Conservation (phyloP, 345 rosid genomes). For the Eucalyptus sideroxylon region DNA sequence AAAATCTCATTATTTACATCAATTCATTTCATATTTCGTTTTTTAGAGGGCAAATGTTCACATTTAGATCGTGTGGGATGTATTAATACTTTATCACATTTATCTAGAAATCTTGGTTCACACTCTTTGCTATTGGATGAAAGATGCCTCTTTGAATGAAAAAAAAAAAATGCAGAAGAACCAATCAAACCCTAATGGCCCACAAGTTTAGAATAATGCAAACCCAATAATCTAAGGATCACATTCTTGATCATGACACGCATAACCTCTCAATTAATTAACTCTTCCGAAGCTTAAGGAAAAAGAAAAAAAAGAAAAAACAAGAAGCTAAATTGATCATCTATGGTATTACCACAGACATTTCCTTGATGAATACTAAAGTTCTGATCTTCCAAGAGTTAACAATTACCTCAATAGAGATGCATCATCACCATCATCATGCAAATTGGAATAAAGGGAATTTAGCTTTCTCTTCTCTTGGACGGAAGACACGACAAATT, state of each 20-base stretch:
- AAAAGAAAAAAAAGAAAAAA: background rate
- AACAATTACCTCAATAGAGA: background rate
- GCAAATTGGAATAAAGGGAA: background rate
- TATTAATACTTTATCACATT: background rate
- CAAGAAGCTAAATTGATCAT: background rate
- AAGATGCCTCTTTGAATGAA: background rate
- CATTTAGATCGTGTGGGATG: background rate
- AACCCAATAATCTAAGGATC: background rate
- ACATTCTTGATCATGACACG: background rate
- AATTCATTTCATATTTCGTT: too few species aligned
- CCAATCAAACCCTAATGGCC: background rate
- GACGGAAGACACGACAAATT: background rate
- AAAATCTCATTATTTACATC: background rate
- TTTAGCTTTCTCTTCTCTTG: background rate
- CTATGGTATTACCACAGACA: background rate
- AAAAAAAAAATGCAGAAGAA: background rate
- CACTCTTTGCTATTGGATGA: rapidly evolving
- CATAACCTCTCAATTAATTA: background rate
- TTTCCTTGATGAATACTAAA: background rate
- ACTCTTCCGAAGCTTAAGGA: background rate
- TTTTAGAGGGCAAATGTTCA: too few species aligned
- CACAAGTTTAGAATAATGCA: background rate
- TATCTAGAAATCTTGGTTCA: background rate
- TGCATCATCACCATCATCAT: background rate
- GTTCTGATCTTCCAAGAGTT: background rate